Evolutionary conservation across 129 eudicot species (phyloP), one percentile per base, ranked within the genome.

Genomic region (Solidago caesia): DNA sequence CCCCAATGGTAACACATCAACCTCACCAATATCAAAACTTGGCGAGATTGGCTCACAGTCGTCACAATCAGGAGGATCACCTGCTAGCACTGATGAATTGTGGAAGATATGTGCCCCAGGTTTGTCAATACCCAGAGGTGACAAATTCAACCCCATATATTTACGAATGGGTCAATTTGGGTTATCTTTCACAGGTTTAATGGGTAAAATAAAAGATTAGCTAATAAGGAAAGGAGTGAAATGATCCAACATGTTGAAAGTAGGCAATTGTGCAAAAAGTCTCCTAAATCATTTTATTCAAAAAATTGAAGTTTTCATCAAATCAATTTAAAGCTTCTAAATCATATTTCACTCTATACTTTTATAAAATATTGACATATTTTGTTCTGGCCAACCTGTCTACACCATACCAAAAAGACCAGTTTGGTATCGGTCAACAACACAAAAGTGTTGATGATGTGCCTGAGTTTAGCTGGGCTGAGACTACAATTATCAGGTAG

Each of bases 41-140:
- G 56, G 9, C 10, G 66, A 74, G 47, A 33, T 60, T 1, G 63
- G 46, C 8, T 64, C 78, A 2, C 44, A 21, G 39, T 70, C 70
- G 16, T 21, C 55, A 44, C 63, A 10, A 63, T 77, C 81, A 44
- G 81, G 9, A 53, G 60, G 15, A 4, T 51, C 71, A 14, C 55
- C 77, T 10, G 16, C 46, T 60, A 63, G 59, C 47, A n/a, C 57
- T 62, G 85, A 83, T 0, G 75, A 44, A n/a, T 73, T 82, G 12
- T 80, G 82, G 85, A 84, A 80, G 88, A 84, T 84, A 21, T 77
- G 82, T 67, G 74, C 43, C 72, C 85, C 85, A 68, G 83, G 88
- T 84, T 15, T 25, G 70, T 73, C 4, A 11, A 73, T 60, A 12
- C 27, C 66, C 27, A 60, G 66, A 60, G 14, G 66, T 27, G 66